phyloP scores from a whole-genome alignment of 345 rosid species.

The Pistacia atlantica region DNA sequence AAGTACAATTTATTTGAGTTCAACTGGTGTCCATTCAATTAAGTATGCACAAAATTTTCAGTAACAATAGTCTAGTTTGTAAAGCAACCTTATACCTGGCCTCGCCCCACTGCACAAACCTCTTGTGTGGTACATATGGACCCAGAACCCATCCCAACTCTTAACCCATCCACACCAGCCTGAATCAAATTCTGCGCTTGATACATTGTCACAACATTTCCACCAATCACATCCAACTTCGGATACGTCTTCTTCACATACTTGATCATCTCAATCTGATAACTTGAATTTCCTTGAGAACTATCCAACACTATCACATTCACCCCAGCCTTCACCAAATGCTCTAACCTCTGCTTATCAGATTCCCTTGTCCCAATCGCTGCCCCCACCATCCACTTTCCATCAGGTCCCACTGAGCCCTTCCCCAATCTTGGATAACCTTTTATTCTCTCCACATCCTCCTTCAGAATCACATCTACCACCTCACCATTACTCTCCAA shows the following conservation, averaged over 20 bases:
- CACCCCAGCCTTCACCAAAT: constrained; percentile 66
- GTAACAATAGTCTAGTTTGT: background rate
- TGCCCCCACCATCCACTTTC: constrained; percentile 94
- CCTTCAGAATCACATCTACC: constrained; percentile 65
- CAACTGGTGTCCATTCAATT: background rate
- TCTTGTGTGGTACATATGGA: constrained; percentile 96
- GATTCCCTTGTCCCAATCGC: constrained; percentile 80
- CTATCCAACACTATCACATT: constrained; percentile 82
- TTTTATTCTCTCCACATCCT: constrained; percentile 72
- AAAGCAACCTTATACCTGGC: constrained; percentile 64
- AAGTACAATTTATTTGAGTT: background rate
- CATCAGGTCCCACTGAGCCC: constrained; percentile 69
- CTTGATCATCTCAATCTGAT: constrained; percentile 89
- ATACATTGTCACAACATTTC: constrained; percentile 83
- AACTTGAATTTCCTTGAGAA: constrained; percentile 89
- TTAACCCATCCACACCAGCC: constrained; percentile 78
- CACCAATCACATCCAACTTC: constrained; percentile 82
- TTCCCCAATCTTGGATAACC: constrained; percentile 69
- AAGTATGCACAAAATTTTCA: background rate
- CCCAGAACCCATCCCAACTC: constrained; percentile 98
- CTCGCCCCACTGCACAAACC: constrained; percentile 95
- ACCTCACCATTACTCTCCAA: constrained; percentile 61
- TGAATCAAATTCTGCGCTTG: constrained; percentile 88
- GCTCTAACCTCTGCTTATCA: constrained; percentile 81
- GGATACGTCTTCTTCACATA: constrained; percentile 67